These are phyloP conservation scores for Lactarius hatsudake DNA, from an alignment of 768 basidiomycete genomes.

Conservation along the genomic window DNA sequence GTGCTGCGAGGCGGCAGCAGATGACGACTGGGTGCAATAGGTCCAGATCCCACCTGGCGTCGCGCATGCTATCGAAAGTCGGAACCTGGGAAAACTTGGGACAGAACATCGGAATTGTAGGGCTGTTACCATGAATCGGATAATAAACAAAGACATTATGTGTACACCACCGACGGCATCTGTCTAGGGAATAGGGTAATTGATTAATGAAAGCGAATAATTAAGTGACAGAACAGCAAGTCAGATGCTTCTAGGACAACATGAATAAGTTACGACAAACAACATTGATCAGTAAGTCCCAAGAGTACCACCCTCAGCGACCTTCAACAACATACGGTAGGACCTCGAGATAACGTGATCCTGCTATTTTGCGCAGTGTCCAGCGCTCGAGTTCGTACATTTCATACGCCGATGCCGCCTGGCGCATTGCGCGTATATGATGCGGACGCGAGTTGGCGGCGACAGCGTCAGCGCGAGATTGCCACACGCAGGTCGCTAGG, in stretches of 20 bases:
- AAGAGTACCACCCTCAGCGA: constrained; percentile 64
- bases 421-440: constrained; percentile 79
- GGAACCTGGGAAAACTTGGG: neutral
- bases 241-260: neutral
- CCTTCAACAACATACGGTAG: constrained; percentile 55
- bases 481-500: constrained; percentile 95
- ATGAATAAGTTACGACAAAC: neutral
- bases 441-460: constrained; percentile 77
- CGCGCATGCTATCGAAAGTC: neutral
- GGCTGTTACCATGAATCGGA: neutral
- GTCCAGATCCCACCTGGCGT: neutral
- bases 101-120: neutral
- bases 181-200: neutral
- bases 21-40: neutral
- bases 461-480: constrained; percentile 78
- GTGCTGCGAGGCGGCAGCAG: neutral
- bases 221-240: neutral
- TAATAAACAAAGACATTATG: neutral
- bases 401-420: constrained; percentile 77
- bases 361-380: constrained; percentile 62
- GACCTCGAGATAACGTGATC: constrained; percentile 55
- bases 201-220: constrained; percentile 1
- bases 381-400: constrained; percentile 76
- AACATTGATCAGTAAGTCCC: neutral
- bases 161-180: neutral